phyloP scores from a whole-genome alignment of 192 early-diverging fungal genomes.

The Lunasporangiospora selenospora region DNA sequence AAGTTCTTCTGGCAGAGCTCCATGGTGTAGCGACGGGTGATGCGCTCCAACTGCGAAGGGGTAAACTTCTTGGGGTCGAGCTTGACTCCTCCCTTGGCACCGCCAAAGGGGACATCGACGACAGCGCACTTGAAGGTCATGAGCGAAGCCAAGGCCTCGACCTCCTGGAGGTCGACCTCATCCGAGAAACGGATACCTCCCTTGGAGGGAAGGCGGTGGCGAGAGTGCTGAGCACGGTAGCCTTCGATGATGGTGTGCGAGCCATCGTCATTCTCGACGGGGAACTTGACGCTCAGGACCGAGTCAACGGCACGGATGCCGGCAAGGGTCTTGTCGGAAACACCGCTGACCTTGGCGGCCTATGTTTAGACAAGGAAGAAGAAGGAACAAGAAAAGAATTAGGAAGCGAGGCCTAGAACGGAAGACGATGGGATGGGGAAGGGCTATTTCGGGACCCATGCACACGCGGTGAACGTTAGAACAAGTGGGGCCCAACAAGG shows the following conservation, averaged over 20 bases:
- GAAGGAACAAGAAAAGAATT: neutral
- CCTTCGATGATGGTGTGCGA: constrained; percentile 76
- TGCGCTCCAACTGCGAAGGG: constrained; percentile 73
- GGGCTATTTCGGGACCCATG: no score
- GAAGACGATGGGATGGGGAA: no score
- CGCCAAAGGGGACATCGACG: constrained; percentile 82
- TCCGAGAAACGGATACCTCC: constrained; percentile 84
- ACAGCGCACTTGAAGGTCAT: constrained; percentile 91
- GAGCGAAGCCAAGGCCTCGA: constrained; percentile 80
- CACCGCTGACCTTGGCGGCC: constrained; percentile 71
- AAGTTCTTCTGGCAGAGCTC: constrained; percentile 88
- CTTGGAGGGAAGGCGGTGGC: constrained; percentile 80
- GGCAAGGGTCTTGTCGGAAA: constrained; percentile 61
- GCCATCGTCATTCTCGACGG: constrained; percentile 70
- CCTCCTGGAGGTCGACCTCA: constrained; percentile 82
- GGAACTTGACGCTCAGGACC: constrained; percentile 79
- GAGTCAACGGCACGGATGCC: constrained; percentile 78
- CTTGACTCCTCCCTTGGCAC: constrained; percentile 85
- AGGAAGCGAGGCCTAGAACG: neutral
- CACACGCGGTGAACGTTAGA: no score
- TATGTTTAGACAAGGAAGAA: constrained; percentile 6
- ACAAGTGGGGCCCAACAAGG: no score
- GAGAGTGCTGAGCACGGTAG: constrained; percentile 86
- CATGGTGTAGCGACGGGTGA: constrained; percentile 83
- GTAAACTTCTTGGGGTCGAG: constrained; percentile 83